Percentiles rank a stretch among this genome's conserved stretches.
phyloP scores from a whole-genome alignment of 257 asterid species.

The Primulina tabacum region DNA sequence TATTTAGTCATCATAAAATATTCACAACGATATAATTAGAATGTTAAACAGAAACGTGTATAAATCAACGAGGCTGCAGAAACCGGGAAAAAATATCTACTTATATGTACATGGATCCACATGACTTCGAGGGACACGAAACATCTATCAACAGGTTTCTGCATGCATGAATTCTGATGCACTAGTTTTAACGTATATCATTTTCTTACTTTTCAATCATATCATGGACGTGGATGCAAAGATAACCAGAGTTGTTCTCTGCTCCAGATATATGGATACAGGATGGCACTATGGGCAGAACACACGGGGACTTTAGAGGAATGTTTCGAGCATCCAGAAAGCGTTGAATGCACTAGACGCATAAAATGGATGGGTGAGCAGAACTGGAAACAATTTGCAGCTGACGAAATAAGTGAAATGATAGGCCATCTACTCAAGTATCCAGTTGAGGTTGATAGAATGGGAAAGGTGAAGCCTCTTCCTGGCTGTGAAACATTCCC shows the following conservation, averaged over 20 bases:
- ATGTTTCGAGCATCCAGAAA: conserved; percentile 44
- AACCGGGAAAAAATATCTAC: too few relatives aligned
- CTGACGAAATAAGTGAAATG: conserved; percentile 41
- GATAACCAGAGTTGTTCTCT: background rate
- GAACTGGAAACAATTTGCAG: conserved; percentile 48
- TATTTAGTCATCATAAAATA: too few relatives aligned
- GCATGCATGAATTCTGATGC: too few relatives aligned
- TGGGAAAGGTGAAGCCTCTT: conserved; percentile 37
- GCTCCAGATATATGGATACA: conserved; percentile 46
- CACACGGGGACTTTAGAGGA: conserved; percentile 40
- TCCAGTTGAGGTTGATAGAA: conserved; percentile 32
- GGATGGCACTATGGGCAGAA: conserved; percentile 58
- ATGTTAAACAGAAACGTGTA: too few relatives aligned
- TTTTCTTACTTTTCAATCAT: too few relatives aligned
- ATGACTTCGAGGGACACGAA: conserved; percentile 29
- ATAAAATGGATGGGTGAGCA: conserved; percentile 35
- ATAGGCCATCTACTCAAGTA: conserved; percentile 30
- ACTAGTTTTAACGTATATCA: too few relatives aligned
- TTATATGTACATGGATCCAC: conserved; percentile 32
- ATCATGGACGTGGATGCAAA: too few relatives aligned
- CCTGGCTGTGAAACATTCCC: conserved; percentile 27
- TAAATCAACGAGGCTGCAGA: too few relatives aligned
- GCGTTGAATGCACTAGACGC: conserved; percentile 41
- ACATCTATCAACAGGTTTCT: too few relatives aligned
- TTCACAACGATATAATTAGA: too few relatives aligned